Evolutionary conservation across 2,329 filamentous ascomycete species (phyloP).

Genomic region (Aotearoamyces nothofagi): DNA sequence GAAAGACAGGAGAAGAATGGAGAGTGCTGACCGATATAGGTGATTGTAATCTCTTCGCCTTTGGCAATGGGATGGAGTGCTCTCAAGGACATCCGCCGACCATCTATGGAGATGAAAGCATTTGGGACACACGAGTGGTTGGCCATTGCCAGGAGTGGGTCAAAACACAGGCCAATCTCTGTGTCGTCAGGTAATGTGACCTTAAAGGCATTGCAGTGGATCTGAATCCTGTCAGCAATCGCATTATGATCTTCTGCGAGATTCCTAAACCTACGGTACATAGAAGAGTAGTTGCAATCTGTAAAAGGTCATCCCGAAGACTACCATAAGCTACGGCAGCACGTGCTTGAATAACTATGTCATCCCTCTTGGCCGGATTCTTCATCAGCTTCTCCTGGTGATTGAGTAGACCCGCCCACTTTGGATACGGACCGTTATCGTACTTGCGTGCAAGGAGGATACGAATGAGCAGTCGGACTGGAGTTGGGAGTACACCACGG

Average conservation of each 20-base stretch:
- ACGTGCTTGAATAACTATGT: background rate
- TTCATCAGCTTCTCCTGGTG: background rate
- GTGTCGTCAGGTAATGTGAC: background rate
- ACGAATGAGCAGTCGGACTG: background rate
- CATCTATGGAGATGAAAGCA: conserved; percentile 3
- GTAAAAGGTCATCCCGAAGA: background rate
- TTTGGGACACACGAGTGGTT: conserved; percentile 5
- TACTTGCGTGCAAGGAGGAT: no score
- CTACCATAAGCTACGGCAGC: conserved; percentile 1
- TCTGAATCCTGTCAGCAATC: no score
- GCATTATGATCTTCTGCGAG: no score
- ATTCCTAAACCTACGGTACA: no score
- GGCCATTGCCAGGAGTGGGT: conserved; percentile 3
- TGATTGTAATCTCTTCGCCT: background rate
- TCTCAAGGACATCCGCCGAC: conserved; percentile 1
- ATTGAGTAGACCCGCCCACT: no score
- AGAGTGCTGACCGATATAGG: background rate
- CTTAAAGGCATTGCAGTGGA: conserved; percentile 3
- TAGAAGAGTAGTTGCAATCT: no score
- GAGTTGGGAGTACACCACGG: background rate
- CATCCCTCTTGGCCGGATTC: background rate
- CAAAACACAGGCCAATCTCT: conserved; percentile 4
- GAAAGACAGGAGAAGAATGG: no score
- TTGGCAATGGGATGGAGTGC: conserved; percentile 1
- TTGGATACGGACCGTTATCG: no score